phyloP scores from a whole-genome alignment of 164 flowering plant species.

The Akebia trifoliata region DNA sequence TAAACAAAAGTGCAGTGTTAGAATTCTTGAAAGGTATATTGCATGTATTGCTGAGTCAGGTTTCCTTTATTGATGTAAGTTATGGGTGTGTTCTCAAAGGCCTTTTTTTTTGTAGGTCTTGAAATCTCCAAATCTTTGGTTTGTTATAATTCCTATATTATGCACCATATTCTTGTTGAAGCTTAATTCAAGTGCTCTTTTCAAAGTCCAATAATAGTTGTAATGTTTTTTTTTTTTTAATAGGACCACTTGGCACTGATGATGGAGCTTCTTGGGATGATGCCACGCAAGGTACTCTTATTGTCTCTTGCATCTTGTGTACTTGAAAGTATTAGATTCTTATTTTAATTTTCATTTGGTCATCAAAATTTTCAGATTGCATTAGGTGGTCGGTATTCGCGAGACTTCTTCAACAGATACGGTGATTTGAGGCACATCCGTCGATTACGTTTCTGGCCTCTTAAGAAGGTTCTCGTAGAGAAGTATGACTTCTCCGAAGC shows the following conservation, averaged over 20 bases:
- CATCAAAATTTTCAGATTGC: conserved; percentile 52
- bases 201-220: too few species aligned
- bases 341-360: neutral
- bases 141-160: neutral
- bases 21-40: too few species aligned
- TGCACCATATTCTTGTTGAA: neutral
- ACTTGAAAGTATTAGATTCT: neutral
- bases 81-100: too few species aligned
- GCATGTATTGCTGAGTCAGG: too few species aligned
- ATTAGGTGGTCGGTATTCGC: conserved; percentile 79
- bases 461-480: conserved; percentile 73
- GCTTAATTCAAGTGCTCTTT: too few species aligned
- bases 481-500: conserved; percentile 76
- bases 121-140: too few species aligned
- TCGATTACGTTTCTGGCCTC: conserved; percentile 82
- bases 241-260: conserved; percentile 95
- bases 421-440: conserved; percentile 88
- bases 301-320: neutral
- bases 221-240: neutral
- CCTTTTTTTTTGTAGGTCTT: too few species aligned
- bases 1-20: too few species aligned
- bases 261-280: conserved; percentile 98
- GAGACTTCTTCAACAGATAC: conserved; percentile 79
- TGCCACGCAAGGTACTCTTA: conserved; percentile 82
- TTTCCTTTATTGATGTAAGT: too few species aligned